Percentiles rank a stretch among this genome's conserved stretches.
These are phyloP conservation scores for Barnettozyma populi DNA, from an alignment of 805 yeast genomes.

Conservation along the genomic window DNA sequence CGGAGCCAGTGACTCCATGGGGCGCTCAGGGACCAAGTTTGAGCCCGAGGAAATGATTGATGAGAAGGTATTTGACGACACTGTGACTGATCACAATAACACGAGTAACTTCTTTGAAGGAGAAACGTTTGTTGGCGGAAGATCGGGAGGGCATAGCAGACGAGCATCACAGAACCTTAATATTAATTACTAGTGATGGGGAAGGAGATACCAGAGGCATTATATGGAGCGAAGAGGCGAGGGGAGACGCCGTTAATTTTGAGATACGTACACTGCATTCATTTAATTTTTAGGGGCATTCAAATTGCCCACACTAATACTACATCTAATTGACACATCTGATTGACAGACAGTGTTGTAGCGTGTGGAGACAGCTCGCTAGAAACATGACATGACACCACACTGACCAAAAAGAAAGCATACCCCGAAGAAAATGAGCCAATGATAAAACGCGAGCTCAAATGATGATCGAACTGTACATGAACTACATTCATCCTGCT, in stretches of 20 bases:
- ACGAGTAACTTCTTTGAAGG: conserved; percentile 9
- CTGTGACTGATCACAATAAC: conserved; percentile 16
- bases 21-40: not conserved
- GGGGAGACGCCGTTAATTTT: not conserved
- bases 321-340: not conserved
- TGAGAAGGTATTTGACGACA: conserved; percentile 24
- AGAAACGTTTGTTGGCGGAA: conserved; percentile 16
- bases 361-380: too few relatives aligned
- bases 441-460: too few relatives aligned
- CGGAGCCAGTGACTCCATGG: not conserved
- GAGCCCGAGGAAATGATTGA: conserved; percentile 24
- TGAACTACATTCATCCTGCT: too few relatives aligned
- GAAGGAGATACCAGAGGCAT: too few relatives aligned
- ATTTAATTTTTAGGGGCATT: not conserved
- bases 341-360: too few relatives aligned
- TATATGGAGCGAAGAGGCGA: not conserved
- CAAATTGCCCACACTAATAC: not conserved
- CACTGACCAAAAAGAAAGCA: too few relatives aligned
- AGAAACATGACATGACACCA: too few relatives aligned
- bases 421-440: too few relatives aligned
- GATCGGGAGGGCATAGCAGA: conserved; percentile 5
- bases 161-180: conserved; percentile 3
- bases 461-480: too few relatives aligned
- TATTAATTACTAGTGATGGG: conserved; percentile 5
- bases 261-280: not conserved